Conservation (phyloP, 2,329 filamentous ascomycete genomes). For the Fusarium drepaniforme region DNA sequence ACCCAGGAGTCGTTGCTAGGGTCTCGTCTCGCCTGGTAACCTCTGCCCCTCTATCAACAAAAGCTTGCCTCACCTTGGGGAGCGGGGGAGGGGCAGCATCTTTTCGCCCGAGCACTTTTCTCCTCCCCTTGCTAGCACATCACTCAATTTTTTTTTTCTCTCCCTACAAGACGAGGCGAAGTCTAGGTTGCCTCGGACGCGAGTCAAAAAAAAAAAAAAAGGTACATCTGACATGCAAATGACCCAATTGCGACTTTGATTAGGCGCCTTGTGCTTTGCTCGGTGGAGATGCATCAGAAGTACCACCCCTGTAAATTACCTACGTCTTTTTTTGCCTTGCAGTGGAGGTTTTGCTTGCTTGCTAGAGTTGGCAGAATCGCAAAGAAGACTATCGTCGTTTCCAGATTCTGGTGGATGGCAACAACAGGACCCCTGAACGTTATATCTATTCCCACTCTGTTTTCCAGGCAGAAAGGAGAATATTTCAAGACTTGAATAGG, state of each 20-base stretch:
- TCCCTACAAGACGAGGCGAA: background rate
- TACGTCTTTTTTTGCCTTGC: background rate
- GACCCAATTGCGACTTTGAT: slow-evolving; percentile 9
- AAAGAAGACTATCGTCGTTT: slow-evolving; percentile 40
- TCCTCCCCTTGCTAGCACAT: background rate
- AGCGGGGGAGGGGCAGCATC: slow-evolving; percentile 35
- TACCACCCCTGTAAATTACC: slow-evolving; percentile 26
- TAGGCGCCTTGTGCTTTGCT: slow-evolving; percentile 25
- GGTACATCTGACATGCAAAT: slow-evolving; percentile 9
- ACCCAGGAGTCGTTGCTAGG: background rate
- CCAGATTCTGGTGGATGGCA: slow-evolving; percentile 21
- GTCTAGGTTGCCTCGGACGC: slow-evolving; percentile 4
- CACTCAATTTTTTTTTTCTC: background rate
- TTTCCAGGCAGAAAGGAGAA: background rate
- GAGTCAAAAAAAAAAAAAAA: slow-evolving; percentile 4
- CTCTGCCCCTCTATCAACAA: background rate
- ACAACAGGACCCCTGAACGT: slow-evolving; percentile 4
- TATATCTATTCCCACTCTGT: background rate
- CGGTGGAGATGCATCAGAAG: slow-evolving; percentile 17
- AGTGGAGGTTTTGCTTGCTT: background rate
- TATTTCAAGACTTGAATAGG: background rate
- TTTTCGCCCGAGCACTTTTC: background rate
- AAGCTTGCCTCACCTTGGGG: background rate
- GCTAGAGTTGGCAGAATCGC: slow-evolving; percentile 32
- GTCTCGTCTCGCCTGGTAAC: background rate